Evolutionary conservation across 2,329 filamentous ascomycete genomes (phyloP).

Genomic region (Colletotrichum horii): DNA sequence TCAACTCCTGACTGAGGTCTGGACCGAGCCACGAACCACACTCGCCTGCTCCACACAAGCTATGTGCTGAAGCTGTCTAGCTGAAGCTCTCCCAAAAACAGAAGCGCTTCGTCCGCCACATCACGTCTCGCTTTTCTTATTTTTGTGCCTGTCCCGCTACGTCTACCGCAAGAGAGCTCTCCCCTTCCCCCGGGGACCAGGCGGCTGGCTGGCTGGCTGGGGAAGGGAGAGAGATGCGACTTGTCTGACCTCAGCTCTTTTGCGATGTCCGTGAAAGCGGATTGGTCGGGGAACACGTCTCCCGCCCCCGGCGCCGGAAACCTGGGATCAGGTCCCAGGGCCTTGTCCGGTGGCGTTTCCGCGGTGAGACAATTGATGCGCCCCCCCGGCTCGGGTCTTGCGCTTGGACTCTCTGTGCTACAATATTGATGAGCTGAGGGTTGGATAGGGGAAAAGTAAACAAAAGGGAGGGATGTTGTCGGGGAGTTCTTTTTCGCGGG

Average conservation of each 20-base stretch:
- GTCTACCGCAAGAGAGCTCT: neutral
- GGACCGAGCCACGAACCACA: neutral
- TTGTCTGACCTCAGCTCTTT: neutral
- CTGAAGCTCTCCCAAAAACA: neutral
- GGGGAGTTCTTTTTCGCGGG: neutral
- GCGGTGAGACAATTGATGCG: neutral
- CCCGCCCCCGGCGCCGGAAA: neutral
- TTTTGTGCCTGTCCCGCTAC: neutral
- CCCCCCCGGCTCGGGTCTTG: neutral
- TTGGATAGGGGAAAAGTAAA: neutral
- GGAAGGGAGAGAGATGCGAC: neutral
- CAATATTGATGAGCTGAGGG: neutral
- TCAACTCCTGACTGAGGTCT: neutral
- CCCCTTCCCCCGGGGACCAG: neutral
- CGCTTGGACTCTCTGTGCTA: neutral
- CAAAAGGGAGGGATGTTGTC: neutral
- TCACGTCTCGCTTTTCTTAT: neutral
- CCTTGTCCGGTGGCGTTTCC: neutral
- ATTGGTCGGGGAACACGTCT: neutral
- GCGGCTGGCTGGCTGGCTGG: neutral
- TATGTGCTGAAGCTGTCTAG: neutral
- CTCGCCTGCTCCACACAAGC: neutral
- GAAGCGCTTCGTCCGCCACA: neutral
- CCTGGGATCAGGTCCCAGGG: neutral
- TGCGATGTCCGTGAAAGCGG: neutral